Base-by-base conservation (phyloP, 371 early-diverging fungal genomes). In the Rhizopus delemar region DNA sequence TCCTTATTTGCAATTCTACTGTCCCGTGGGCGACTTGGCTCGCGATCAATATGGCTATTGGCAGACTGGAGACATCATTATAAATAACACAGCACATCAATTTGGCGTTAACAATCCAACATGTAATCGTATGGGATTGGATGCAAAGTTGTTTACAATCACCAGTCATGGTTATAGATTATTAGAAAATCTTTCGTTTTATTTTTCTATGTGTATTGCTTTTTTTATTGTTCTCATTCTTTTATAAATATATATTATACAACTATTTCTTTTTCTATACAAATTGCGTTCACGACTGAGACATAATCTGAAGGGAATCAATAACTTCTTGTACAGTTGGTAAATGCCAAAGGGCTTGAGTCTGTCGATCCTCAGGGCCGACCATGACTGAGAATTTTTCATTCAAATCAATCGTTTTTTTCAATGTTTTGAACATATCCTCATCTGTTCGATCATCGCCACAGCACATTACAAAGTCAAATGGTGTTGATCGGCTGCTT, bases 391-490 rank as follows among this genome's bases (percentile, higher is more conserved):
- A 86, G 61, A 88, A 89, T 39, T 80, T 74, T 16, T 78, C 77
- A 28, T 63, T 60, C 7, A 68, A 39, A 15, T 53, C 56, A 0
- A 52, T 59, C 35, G 73, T 58, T 59, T 82, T 82, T 46, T 76
- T 80, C 46, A 90, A 53, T 0, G 83, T 81, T 13, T 86, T 78
- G 70, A 90, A 90, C 96, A 97, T 95, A 66, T 96, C 96, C 65
- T 95, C 96, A 62, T 97, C 96, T 6, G 95, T 97, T 66, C 87
- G 83, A 75, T 96, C 96, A 69, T 97, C 96, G 8, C 97, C 96
- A 39, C 90, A 94, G 59, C 95, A 93, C 65, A 92, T 83, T 3
- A 93, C 83, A 80, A 96, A 96, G 60, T 93, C 95, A 56, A 63
- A 61, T 0, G 83, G 84, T 35, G 81, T 82, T 22, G 22, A 22